Evolutionary conservation across 306 rosid species (phyloP).

Genomic region (Malus sieversii): DNA sequence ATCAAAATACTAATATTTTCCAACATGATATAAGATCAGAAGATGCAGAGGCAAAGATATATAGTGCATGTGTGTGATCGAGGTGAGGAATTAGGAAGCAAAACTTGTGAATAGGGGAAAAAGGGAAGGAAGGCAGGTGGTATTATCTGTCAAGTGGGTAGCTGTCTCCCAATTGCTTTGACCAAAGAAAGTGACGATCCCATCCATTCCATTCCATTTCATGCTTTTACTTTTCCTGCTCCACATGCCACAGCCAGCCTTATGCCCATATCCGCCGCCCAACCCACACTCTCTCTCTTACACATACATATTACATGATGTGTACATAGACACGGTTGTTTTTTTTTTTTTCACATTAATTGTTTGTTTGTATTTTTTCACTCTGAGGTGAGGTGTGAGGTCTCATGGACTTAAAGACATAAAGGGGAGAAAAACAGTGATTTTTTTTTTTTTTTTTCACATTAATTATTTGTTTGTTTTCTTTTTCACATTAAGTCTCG

Average conservation of each 20-base stretch:
- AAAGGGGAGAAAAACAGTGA: too few species aligned
- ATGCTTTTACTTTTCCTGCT: not conserved
- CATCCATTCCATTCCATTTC: not conserved
- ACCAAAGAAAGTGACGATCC: slow-evolving; percentile 18
- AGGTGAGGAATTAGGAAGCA: not conserved
- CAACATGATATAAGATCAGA: not conserved
- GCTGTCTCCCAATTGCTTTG: slow-evolving; percentile 34
- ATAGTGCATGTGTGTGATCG: too few species aligned
- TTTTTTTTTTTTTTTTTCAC: too few species aligned
- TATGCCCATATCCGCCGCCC: not conserved
- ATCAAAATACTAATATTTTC: too few species aligned
- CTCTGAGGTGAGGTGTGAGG: too few species aligned
- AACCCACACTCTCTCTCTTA: not conserved
- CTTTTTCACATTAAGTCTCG: too few species aligned
- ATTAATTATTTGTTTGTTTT: too few species aligned
- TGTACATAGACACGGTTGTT: too few species aligned
- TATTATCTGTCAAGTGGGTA: slow-evolving; percentile 25
- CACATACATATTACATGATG: too few species aligned
- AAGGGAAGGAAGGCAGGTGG: not conserved
- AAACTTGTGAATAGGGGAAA: not conserved
- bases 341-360: too few species aligned
- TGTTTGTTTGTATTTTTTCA: too few species aligned
- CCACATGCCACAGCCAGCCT: not conserved
- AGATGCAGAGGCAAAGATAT: not conserved
- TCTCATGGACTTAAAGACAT: too few species aligned